phyloP scores from a whole-genome alignment of 306 rosid genomes.

The Dicorynia guianensis region DNA sequence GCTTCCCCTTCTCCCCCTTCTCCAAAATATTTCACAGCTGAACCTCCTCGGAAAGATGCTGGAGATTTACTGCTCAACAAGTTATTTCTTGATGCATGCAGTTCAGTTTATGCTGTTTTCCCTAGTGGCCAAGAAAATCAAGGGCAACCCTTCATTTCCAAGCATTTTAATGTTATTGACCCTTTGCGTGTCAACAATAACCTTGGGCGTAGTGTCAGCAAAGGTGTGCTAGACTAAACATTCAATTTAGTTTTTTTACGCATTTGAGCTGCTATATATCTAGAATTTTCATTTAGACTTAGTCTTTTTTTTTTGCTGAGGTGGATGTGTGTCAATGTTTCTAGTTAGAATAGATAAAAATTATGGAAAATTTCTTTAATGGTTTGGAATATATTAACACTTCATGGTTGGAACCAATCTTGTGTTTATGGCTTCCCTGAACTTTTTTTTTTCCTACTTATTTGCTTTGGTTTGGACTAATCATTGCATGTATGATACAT shows the following conservation, averaged over 20 bases:
- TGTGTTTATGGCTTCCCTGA: constrained; percentile 6
- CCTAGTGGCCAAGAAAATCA: constrained; percentile 88
- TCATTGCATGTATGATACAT: constrained; percentile 26
- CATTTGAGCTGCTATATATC: constrained; percentile 1
- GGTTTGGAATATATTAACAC: neutral
- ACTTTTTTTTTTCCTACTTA: neutral
- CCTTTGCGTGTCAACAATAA: constrained; percentile 96
- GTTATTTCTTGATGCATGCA: constrained; percentile 80
- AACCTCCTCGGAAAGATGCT: constrained; percentile 93
- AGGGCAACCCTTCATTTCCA: constrained; percentile 88
- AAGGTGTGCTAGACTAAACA: constrained; percentile 62
- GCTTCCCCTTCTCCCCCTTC: constrained; percentile 18
- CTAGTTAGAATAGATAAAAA: constrained; percentile 8
- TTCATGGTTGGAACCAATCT: constrained; percentile 4
- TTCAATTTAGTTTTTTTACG: constrained; percentile 22
- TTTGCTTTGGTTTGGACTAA: constrained; percentile 21
- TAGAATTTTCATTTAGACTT: constrained; percentile 1
- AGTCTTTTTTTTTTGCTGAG: constrained; percentile 2
- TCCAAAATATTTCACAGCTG: constrained; percentile 62
- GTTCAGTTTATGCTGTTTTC: constrained; percentile 81
- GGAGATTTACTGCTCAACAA: constrained; percentile 91
- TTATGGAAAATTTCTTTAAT: constrained; percentile 14
- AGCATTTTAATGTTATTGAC: constrained; percentile 96
- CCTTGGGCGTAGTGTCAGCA: constrained; percentile 99
- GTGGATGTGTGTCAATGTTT: constrained; percentile 23